Evolutionary conservation across 371 early-diverging fungal species (phyloP), one percentile per base, ranked within the genome.

Genomic region (Vairimorpha necatrix): DNA sequence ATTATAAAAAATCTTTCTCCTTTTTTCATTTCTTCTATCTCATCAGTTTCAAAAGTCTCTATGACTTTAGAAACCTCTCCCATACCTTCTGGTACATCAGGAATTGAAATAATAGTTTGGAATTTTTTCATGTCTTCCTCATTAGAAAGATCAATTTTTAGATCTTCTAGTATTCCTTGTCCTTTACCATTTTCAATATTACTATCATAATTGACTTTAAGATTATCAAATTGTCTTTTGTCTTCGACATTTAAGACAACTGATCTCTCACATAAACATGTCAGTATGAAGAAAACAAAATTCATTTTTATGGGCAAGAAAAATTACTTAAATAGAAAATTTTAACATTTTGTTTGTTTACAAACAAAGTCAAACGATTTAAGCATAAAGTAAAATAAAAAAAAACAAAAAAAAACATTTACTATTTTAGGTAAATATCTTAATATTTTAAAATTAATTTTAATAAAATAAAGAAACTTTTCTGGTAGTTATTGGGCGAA

Each of bases 1-100:
- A 74, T 48, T 14, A 58, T 24, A 46, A 78, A 73, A 28, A 9
- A 61, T 36, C 7, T 39, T 20, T 24, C 58, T n/a, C 78, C 78
- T 48, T 33, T 67, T 33, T 33, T 47, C 0, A 74, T 7, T 36
- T 78, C 74, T 6, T 36, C 69, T 30, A 24, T 67, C 20, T 39
- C 47, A 53, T 67, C 65, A 56, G 24, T 56, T 28, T 9, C 30
- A 22, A 56, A 56, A 26, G 24, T 56, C 20, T 56, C 58, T 28
- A 56, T 56, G 4, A 16, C 18, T 28, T 28, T 2, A 56, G 28
- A 22, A 9, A 28, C 58, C 30, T 56, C 28, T 26, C 18, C 58
- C 58, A 56, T 56, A 28, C 58, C 58, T 56, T 56, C 28, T 2
- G 58, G 58, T 3, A 50, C 50, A 11, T 50, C 50, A 16, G 9